Evolutionary conservation across 306 rosid genomes (phyloP).

Genomic region (Prinsepia uniflora): DNA sequence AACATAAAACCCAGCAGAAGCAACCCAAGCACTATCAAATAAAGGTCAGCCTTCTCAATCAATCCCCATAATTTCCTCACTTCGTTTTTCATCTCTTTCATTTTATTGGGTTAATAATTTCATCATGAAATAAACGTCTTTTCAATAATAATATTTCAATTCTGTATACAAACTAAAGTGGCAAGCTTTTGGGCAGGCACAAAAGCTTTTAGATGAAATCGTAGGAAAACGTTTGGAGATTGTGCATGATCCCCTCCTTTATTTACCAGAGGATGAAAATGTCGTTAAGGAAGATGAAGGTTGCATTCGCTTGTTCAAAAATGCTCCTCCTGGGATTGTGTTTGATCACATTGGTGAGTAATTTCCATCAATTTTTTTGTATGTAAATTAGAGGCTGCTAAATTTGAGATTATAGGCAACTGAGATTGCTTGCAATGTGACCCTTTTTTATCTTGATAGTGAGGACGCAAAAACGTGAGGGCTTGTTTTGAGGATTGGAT

Average conservation of each 20-base stretch:
- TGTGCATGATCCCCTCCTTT: constrained; percentile 40
- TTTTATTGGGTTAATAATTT: neutral
- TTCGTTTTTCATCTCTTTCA: neutral
- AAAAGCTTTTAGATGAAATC: constrained; percentile 63
- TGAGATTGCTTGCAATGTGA: constrained; percentile 5
- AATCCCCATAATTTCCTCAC: neutral
- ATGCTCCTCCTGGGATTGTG: constrained; percentile 65
- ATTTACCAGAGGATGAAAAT: constrained; percentile 39
- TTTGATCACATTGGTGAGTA: constrained; percentile 63
- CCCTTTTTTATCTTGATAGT: constrained; percentile 10
- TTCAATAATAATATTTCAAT: neutral
- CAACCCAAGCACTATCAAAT: constrained; percentile 67
- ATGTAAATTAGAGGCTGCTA: neutral
- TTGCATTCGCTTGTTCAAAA: constrained; percentile 72
- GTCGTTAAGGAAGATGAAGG: constrained; percentile 42
- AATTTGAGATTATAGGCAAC: constrained; percentile 7
- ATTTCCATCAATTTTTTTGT: neutral
- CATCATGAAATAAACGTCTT: neutral
- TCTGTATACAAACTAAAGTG: neutral
- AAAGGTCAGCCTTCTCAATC: constrained; percentile 49
- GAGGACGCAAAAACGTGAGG: constrained; percentile 4
- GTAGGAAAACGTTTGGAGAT: constrained; percentile 63
- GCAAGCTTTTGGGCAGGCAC: constrained; percentile 49
- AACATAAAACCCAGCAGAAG: constrained; percentile 33
- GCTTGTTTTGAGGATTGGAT: constrained; percentile 13